Conservation (phyloP, 2,329 filamentous ascomycete genomes). For the Botrytis tulipae region DNA sequence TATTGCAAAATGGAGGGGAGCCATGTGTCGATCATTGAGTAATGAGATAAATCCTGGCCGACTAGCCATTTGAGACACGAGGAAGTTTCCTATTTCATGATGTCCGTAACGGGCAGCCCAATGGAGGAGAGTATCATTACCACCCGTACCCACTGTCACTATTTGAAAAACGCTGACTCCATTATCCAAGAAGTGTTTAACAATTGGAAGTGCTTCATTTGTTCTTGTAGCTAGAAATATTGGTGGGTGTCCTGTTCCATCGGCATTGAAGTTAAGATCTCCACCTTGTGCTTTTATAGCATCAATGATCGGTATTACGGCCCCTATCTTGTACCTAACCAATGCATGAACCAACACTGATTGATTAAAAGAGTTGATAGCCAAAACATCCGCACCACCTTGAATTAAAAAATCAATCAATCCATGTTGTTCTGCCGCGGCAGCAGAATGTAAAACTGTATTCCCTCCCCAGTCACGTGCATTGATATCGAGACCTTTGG, state of each 20-base stretch:
- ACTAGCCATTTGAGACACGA: slow-evolving; percentile 9
- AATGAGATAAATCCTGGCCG: slow-evolving; percentile 3
- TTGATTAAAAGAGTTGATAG: neutral
- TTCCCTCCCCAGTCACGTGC: slow-evolving; percentile 20
- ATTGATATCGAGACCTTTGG: slow-evolving; percentile 13
- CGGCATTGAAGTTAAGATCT: slow-evolving; percentile 6
- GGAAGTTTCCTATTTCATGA: slow-evolving; percentile 11
- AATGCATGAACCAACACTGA: slow-evolving; percentile 16
- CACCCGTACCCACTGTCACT: too few relatives aligned
- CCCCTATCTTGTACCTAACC: neutral
- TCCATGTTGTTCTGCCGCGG: neutral
- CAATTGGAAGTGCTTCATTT: neutral
- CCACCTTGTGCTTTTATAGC: slow-evolving; percentile 3
- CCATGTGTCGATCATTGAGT: neutral
- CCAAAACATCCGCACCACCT: slow-evolving; percentile 5
- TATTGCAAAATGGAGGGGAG: slow-evolving; percentile 14
- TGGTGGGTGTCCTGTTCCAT: neutral
- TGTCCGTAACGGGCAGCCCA: slow-evolving; percentile 4
- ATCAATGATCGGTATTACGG: slow-evolving; percentile 4
- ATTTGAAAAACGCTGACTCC: slow-evolving; percentile 8
- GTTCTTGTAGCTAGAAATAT: slow-evolving; percentile 11
- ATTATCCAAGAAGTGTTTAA: slow-evolving; percentile 1
- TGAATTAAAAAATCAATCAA: slow-evolving; percentile 4
- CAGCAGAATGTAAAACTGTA: slow-evolving; percentile 15
- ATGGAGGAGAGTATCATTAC: slow-evolving; percentile 12